Evolutionary conservation across 805 yeast genomes (phyloP), one percentile per base, ranked within the genome.

Genomic region (Candida dajiaensis): DNA sequence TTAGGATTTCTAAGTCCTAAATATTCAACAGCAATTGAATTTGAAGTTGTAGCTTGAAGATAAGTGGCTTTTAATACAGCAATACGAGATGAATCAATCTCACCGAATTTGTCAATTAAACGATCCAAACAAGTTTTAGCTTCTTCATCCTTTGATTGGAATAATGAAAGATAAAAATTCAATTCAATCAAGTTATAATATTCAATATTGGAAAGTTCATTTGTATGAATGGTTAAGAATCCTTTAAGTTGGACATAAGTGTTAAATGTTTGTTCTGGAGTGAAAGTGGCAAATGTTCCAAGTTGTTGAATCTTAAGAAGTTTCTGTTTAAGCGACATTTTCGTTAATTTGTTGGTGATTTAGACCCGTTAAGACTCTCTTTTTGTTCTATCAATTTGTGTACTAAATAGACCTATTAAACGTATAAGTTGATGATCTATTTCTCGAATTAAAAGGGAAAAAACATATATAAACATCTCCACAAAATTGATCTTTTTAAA

Each of bases 121-220:
- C 80, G 68, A 47, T 83, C 85, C 47, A 88, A 72, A 50, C 79
- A 68, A 11, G 76, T 65, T 54, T 83, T 78, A 11, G 97, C 96
- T 51, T 81, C 89, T 3, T 71, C 65, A 58, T 88, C 96, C 47
- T 80, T 74, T 43, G 77, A 71, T n/a, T 84, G 68, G 46, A 74
- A 63, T 33, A 90, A 63, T 6, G 82, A 68, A 16, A 89, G 69
- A 57, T 78, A 79, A 63, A 88, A 87, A 43, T 85, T 81, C 56
- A 88, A 73, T 61, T 88, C 95, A 52, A 81, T 69, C 26, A 90
- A 63, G 8, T 76, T 71, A 60, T 75, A 81, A 43, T 74, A 64
- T n/a, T 78, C 72, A 3, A 63, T 56, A 10, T 69, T 65, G 3
- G 63, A 48, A 6, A 68, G 38, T 2, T 54, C 42, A 11, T 58